A percentile compares a stretch with the other conserved stretches of the same genome.
These are phyloP conservation scores for Melampsora americana DNA, from an alignment of 1,284 basidiomycete genomes.

Conservation along the genomic window DNA sequence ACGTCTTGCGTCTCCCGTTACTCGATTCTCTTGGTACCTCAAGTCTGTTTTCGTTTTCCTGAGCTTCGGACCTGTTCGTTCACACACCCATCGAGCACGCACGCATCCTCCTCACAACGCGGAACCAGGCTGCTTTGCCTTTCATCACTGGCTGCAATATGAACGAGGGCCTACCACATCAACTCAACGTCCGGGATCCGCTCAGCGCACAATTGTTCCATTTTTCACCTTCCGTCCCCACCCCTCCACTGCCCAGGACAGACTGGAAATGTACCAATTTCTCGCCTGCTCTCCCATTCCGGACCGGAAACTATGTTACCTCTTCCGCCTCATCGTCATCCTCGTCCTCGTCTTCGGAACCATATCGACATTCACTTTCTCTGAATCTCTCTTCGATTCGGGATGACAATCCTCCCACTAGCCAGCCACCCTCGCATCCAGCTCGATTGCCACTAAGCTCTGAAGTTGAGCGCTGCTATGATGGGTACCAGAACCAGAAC, in stretches of 20 bases:
- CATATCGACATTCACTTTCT: background rate
- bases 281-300: background rate
- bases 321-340: background rate
- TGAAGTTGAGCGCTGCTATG: background rate
- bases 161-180: background rate
- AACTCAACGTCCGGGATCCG: background rate
- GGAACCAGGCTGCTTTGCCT: background rate
- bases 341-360: background rate
- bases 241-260: background rate
- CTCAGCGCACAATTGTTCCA: background rate
- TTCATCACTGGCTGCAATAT: background rate
- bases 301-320: background rate
- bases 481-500: background rate
- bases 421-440: background rate
- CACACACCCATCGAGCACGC: background rate
- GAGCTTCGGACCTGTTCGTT: background rate
- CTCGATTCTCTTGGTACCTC: constrained; percentile 1
- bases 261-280: background rate
- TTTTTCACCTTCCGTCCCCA: background rate
- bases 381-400: background rate
- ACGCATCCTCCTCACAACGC: background rate
- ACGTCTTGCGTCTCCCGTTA: background rate
- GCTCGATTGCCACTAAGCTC: background rate
- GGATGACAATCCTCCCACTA: background rate
- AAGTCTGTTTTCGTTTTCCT: background rate